phyloP scores from a whole-genome alignment of 208 protist species.

The Trypanosoma grayi region DNA sequence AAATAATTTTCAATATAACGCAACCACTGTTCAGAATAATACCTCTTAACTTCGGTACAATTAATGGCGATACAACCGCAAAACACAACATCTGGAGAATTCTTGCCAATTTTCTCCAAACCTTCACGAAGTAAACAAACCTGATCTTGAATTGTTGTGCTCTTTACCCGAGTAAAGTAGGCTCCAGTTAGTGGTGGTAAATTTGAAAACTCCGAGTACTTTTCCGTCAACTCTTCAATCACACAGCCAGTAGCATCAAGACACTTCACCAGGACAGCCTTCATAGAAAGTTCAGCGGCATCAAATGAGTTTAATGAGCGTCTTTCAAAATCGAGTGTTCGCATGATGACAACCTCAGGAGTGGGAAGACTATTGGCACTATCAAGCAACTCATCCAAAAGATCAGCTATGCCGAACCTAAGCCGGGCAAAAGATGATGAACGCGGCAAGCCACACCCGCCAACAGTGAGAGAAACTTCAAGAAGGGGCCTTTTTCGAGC shows the following conservation, averaged over 20 bases:
- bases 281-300: slow-evolving; percentile 12
- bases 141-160: slow-evolving; percentile 33
- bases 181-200: slow-evolving; percentile 42
- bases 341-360: slow-evolving; percentile 49
- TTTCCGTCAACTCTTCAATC: slow-evolving; percentile 43
- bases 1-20: slow-evolving; percentile 52
- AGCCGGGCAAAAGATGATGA: slow-evolving; percentile 61
- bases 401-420: slow-evolving; percentile 54
- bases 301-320: slow-evolving; percentile 32
- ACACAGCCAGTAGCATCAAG: slow-evolving; percentile 36
- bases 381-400: slow-evolving; percentile 58
- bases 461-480: slow-evolving; percentile 47
- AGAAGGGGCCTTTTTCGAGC: slow-evolving; percentile 44
- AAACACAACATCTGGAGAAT: slow-evolving; percentile 66
- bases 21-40: slow-evolving; percentile 56
- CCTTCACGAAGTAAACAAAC: slow-evolving; percentile 38
- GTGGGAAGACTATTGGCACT: slow-evolving; percentile 60
- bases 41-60: slow-evolving; percentile 48
- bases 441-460: slow-evolving; percentile 51
- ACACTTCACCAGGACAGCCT: slow-evolving; percentile 11
- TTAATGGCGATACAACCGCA: slow-evolving; percentile 74
- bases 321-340: slow-evolving; percentile 51
- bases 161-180: slow-evolving; percentile 29
- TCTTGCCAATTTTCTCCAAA: slow-evolving; percentile 37
- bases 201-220: slow-evolving; percentile 47